Conservation (phyloP, 495 filamentous ascomycete species). For the Mycothermus thermophilus region DNA sequence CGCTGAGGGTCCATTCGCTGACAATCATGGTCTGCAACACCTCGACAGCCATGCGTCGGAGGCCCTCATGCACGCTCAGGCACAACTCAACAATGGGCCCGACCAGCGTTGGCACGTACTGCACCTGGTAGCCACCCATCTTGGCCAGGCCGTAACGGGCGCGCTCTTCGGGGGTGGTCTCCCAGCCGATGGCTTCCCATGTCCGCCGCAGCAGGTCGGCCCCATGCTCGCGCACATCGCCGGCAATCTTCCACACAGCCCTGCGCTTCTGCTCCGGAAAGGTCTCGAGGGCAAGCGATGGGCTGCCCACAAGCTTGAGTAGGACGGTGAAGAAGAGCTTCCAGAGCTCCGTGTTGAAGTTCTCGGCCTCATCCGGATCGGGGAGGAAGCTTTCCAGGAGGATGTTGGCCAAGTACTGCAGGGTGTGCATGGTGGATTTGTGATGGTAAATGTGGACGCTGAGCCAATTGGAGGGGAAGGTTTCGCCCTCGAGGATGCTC, state of each 20-base stretch:
- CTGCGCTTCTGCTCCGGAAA: slow-evolving; percentile 94
- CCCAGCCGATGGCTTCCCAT: slow-evolving; percentile 98
- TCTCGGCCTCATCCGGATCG: slow-evolving; percentile 78
- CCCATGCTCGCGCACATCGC: slow-evolving; percentile 85
- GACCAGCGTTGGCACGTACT: slow-evolving; percentile 88
- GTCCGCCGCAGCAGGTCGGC: slow-evolving; percentile 68
- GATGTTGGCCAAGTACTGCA: slow-evolving; percentile 71
- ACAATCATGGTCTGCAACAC: slow-evolving; percentile 96
- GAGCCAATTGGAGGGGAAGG: slow-evolving; percentile 82
- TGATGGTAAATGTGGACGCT: slow-evolving; percentile 93
- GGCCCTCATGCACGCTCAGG: slow-evolving; percentile 83
- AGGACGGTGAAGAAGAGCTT: slow-evolving; percentile 82
- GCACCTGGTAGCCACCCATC: slow-evolving; percentile 94
- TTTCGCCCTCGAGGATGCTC: slow-evolving; percentile 77
- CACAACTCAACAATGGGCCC: slow-evolving; percentile 87
- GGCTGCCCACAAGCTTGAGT: slow-evolving; percentile 75
- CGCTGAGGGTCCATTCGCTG: slow-evolving; percentile 93
- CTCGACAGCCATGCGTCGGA: slow-evolving; percentile 80
- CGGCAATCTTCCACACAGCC: slow-evolving; percentile 97
- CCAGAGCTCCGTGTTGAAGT: slow-evolving; percentile 89
- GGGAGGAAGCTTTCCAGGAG: slow-evolving; percentile 69
- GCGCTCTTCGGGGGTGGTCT: slow-evolving; percentile 62
- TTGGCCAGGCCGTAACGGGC: slow-evolving; percentile 61
- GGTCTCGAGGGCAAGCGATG: slow-evolving; percentile 81
- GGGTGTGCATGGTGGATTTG: slow-evolving; percentile 70